Conservation (phyloP, 192 early-diverging fungal species). For the Backusella luteola region DNA sequence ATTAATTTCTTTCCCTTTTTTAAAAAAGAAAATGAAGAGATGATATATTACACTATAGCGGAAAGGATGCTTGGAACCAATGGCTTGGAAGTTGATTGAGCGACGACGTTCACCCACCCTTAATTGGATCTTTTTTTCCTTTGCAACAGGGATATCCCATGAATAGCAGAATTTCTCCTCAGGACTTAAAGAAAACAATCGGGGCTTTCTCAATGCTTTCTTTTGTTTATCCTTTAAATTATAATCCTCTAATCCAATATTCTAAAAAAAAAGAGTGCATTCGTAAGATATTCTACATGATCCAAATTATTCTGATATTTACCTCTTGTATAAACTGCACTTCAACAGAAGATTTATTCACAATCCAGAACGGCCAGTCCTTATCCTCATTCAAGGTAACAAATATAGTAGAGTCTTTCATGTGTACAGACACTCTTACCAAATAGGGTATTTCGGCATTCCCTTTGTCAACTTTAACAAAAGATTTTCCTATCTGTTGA, state of each 20-base stretch:
- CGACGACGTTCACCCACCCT: conserved; percentile 56
- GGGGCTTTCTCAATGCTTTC: conserved; percentile 10
- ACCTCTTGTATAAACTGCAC: conserved; percentile 26
- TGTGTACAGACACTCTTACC: conserved; percentile 58
- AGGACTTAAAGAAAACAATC: conserved; percentile 5
- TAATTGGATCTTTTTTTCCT: conserved; percentile 59
- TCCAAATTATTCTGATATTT: not conserved
- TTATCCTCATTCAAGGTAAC: conserved; percentile 59
- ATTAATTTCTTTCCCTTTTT: not conserved
- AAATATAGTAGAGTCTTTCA: conserved; percentile 79
- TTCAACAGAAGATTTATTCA: conserved; percentile 31
- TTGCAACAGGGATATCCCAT: conserved; percentile 72
- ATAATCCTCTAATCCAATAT: conserved; percentile 9
- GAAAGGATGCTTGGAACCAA: conserved; percentile 76
- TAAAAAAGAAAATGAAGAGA: not conserved
- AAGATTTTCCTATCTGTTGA: conserved; percentile 67
- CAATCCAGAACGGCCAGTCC: conserved; percentile 78
- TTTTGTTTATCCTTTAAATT: conserved; percentile 17
- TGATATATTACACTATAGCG: conserved; percentile 45
- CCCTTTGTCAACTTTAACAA: conserved; percentile 62
- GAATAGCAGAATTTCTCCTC: conserved; percentile 55
- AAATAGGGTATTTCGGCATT: conserved; percentile 49
- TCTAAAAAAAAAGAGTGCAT: conserved; percentile 2
- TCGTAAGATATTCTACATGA: not conserved
- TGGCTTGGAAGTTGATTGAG: conserved; percentile 69